Conservation (phyloP, 2,329 filamentous ascomycete genomes). For the Fusarium buharicum region DNA sequence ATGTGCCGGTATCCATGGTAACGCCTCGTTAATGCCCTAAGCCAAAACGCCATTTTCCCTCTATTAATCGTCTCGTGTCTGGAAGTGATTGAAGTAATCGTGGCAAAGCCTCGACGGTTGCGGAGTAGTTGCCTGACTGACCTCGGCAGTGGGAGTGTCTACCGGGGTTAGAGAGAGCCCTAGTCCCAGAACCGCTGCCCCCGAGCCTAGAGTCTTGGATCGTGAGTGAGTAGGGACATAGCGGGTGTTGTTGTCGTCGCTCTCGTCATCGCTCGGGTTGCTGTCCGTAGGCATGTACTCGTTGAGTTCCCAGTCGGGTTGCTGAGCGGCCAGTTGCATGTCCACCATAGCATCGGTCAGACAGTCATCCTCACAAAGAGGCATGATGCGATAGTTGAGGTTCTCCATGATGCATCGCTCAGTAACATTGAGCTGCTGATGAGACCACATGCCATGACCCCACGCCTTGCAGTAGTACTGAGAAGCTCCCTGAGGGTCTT, state of each 20-base stretch:
- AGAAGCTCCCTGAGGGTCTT: constrained; percentile 66
- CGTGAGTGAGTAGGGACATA: constrained; percentile 50
- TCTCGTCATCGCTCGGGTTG: constrained; percentile 44
- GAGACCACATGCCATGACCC: constrained; percentile 67
- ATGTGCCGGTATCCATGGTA: constrained; percentile 38
- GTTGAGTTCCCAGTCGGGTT: constrained; percentile 44
- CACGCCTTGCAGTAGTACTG: constrained; percentile 64
- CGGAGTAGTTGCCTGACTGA: constrained; percentile 29
- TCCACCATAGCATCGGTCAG: constrained; percentile 70
- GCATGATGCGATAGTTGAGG: constrained; percentile 70
- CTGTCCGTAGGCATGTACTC: constrained; percentile 48
- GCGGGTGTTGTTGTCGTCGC: constrained; percentile 36
- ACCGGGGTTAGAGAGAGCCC: constrained; percentile 44
- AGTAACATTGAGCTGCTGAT: constrained; percentile 70
- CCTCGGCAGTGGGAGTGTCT: constrained; percentile 39
- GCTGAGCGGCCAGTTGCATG: constrained; percentile 67
- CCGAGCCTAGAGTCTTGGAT: constrained; percentile 50
- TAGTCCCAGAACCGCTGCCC: constrained; percentile 38
- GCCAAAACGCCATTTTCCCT: constrained; percentile 32
- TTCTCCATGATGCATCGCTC: constrained; percentile 73
- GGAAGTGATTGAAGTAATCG: constrained; percentile 43
- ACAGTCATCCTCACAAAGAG: constrained; percentile 65
- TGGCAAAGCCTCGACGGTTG: constrained; percentile 33
- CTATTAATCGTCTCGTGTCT: constrained; percentile 32
- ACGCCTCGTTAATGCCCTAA: constrained; percentile 36